Evolutionary conservation across 805 yeast genomes (phyloP).

Genomic region (Nakazawaea molendinolei): DNA sequence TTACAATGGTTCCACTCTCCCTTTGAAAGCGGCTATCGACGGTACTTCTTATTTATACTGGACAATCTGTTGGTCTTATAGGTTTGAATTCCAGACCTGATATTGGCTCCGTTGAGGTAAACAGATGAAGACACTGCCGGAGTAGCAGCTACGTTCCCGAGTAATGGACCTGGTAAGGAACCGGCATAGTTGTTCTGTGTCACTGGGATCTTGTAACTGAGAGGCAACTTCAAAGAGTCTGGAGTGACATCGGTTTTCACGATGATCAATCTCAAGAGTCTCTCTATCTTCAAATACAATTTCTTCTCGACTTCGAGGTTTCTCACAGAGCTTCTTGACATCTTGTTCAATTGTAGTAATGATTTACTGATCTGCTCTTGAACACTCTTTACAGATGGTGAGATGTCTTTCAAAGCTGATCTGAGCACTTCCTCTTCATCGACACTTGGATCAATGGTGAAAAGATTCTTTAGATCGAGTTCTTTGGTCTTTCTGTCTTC

Average conservation of each 20-base stretch:
- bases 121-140: neutral
- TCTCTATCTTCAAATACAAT: conserved; percentile 35
- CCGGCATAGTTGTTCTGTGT: conserved; percentile 72
- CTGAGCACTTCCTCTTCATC: conserved; percentile 7
- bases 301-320: conserved; percentile 26
- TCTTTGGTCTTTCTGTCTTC: conserved; percentile 15
- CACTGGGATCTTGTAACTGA: conserved; percentile 49
- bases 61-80: conserved; percentile 8
- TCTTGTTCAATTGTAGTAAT: conserved; percentile 39
- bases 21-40: neutral
- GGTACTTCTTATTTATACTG: conserved; percentile 10
- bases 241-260: conserved; percentile 24
- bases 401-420: conserved; percentile 4
- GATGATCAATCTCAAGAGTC: conserved; percentile 36
- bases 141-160: neutral
- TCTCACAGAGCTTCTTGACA: conserved; percentile 4
- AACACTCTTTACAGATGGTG: neutral
- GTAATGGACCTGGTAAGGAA: conserved; percentile 58
- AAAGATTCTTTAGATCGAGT: conserved; percentile 7
- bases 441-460: conserved; percentile 4
- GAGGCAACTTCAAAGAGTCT: conserved; percentile 26
- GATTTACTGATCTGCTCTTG: conserved; percentile 35
- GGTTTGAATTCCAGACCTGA: neutral
- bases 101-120: conserved; percentile 1
- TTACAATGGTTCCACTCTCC: too few species aligned